Conservation (phyloP, 176 grass and related monocot genomes). For the Pontederia paniculata region DNA sequence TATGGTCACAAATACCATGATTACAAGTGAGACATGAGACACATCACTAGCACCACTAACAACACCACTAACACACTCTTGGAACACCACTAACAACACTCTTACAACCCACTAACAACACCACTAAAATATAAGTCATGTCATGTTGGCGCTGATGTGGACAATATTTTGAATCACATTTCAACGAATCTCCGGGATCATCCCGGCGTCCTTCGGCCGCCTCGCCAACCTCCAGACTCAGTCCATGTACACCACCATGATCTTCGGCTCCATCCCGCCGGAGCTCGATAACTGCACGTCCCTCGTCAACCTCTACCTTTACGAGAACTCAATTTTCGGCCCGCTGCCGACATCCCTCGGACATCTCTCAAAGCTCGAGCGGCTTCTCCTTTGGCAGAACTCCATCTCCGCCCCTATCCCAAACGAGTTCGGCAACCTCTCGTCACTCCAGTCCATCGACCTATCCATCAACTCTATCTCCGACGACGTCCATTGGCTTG, state of each 20-base stretch:
- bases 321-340: constrained; percentile 77
- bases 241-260: constrained; percentile 66
- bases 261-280: constrained; percentile 63
- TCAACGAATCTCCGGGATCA: constrained; percentile 45
- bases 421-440: constrained; percentile 60
- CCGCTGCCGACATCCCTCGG: constrained; percentile 50
- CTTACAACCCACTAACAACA: too few species aligned
- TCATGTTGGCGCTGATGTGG: too few species aligned
- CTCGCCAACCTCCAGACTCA: constrained; percentile 58
- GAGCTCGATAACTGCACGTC: constrained; percentile 63
- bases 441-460: constrained; percentile 50
- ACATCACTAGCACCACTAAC: too few species aligned
- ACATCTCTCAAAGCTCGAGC: constrained; percentile 38
- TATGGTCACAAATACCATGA: too few species aligned
- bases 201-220: constrained; percentile 50
- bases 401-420: constrained; percentile 70
- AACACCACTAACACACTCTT: too few species aligned
- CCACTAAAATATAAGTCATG: too few species aligned
- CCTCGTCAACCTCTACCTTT: constrained; percentile 77
- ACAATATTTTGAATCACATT: too few species aligned
- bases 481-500: constrained; percentile 30
- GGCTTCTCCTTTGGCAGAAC: constrained; percentile 95
- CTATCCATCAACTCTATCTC: constrained; percentile 95
- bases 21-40: too few species aligned
- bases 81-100: too few species aligned